These are phyloP conservation scores for Cetradonia linearis DNA, from an alignment of 495 filamentous ascomycete species.

Conservation along the genomic window DNA sequence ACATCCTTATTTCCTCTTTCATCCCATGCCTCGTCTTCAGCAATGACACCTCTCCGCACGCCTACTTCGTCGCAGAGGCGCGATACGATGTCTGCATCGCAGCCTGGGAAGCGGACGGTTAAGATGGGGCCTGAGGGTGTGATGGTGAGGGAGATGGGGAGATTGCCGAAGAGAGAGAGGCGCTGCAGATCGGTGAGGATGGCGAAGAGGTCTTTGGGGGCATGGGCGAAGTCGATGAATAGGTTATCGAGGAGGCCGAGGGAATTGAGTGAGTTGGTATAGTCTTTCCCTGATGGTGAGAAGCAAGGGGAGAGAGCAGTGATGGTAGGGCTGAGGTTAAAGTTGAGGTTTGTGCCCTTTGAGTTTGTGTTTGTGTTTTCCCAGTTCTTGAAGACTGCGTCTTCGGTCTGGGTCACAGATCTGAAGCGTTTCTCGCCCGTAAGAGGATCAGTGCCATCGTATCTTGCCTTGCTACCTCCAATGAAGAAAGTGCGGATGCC, in stretches of 20 bases:
- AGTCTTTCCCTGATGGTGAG: constrained; percentile 27
- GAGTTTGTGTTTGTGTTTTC: constrained; percentile 26
- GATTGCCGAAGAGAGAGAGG: constrained; percentile 64
- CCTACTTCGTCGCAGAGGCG: constrained; percentile 78
- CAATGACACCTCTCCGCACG: constrained; percentile 61
- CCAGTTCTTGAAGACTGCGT: constrained; percentile 29
- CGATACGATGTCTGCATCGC: constrained; percentile 76
- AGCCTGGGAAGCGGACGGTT: constrained; percentile 80
- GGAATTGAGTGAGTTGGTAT: constrained; percentile 52
- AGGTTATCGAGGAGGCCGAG: constrained; percentile 74
- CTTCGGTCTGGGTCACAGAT: constrained; percentile 56
- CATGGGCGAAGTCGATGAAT: constrained; percentile 78
- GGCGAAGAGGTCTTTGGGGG: constrained; percentile 70
- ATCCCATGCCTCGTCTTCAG: constrained; percentile 69
- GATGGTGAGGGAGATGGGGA: constrained; percentile 59
- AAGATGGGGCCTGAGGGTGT: constrained; percentile 43
- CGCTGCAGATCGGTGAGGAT: constrained; percentile 73
- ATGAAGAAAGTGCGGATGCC: constrained; percentile 83
- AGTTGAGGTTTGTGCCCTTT: constrained; percentile 56
- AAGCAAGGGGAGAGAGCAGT: constrained; percentile 31
- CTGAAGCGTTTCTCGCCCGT: constrained; percentile 72
- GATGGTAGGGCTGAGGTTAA: constrained; percentile 73
- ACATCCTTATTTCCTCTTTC: constrained; percentile 37
- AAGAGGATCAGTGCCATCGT: constrained; percentile 56
- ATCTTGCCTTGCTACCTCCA: constrained; percentile 76